Evolutionary conservation across 495 filamentous ascomycete genomes (phyloP), one percentile per base, ranked within the genome.

Genomic region (Penicillium goetzii): DNA sequence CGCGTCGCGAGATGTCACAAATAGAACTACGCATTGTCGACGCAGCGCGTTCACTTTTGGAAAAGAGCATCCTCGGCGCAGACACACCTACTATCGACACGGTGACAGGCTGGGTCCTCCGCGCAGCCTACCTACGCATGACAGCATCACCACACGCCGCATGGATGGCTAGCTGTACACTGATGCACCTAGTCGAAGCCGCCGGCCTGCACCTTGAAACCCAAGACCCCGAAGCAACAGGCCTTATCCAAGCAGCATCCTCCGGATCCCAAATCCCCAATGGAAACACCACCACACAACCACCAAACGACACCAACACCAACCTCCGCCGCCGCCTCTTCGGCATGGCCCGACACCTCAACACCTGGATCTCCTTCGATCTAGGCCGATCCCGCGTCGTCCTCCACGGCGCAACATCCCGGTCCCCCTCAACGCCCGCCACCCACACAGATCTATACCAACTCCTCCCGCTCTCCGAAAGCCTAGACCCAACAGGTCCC

Each of bases 131-230:
- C 68, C 70, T 86, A 8, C 75, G 85, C 33, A 78, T 79, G 65
- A 85, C 83, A 9, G 76, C 80, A 14, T 74, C 80, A 26, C 83
- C 84, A 11, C 79, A 87, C 59, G 73, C 78, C 8, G 73, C 81
- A 23, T 86, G 83, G 83, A 81, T 86, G 76, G 82, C 82, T 4
- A 84, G 80, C 50, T 83, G 81, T 64, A 82, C 77, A 9, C 63
- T 83, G 28, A 81, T 87, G 75, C 84, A 87, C 60, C 65, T 85
- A 52, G 73, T 84, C 26, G 84, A 87, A 65, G 78, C 84, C 0
- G 78, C 78, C 11, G 83, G 83, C 3, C 66, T 86, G 4, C 83
- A 86, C 51, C 68, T 80, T 14, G 82, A 86, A 63, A 62, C 64
- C 0, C 54, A 79, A 25, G 58, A 68, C 41, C 43, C 57, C 43